Conservation (phyloP, 768 basidiomycete genomes). For the Boletus tylopilopsis region DNA sequence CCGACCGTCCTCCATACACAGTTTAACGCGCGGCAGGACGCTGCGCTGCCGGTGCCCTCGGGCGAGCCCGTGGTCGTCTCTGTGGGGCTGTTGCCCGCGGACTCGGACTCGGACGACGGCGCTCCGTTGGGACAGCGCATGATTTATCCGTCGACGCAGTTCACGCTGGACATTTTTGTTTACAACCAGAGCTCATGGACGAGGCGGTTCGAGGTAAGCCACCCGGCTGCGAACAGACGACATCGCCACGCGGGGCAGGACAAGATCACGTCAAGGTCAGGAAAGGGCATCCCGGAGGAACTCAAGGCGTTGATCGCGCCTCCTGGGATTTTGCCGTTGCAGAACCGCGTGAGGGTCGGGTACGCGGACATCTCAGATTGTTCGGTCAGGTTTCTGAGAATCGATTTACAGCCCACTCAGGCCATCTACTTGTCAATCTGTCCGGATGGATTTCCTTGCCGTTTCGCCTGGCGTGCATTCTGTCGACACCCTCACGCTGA, state of each 20-base stretch:
- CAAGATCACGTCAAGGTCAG: conserved; percentile 14
- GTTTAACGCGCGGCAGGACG: conserved; percentile 32
- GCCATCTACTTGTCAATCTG: conserved; percentile 82
- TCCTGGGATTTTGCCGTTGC: conserved; percentile 70
- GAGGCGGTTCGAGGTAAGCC: conserved; percentile 72
- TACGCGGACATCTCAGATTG: conserved; percentile 24
- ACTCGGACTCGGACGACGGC: conserved; percentile 16
- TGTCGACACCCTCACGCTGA: conserved; percentile 66
- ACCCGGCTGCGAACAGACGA: conserved; percentile 51
- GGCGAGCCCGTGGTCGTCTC: conserved; percentile 69
- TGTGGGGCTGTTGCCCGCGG: conserved; percentile 46
- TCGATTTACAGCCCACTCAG: conserved; percentile 57
- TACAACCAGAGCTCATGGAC: conserved; percentile 79
- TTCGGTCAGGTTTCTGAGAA: background rate
- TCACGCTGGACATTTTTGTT: conserved; percentile 83
- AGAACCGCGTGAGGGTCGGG: conserved; percentile 79
- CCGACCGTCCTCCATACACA: conserved; percentile 44
- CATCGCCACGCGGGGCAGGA: conserved; percentile 34
- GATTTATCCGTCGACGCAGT: conserved; percentile 71
- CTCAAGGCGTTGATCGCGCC: conserved; percentile 28
- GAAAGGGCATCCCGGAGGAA: conserved; percentile 23
- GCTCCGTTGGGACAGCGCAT: conserved; percentile 31
- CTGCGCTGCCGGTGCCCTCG: conserved; percentile 6
- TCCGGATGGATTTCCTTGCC: conserved; percentile 82
- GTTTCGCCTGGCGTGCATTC: conserved; percentile 76